phyloP scores from a whole-genome alignment of 257 asterid genomes.

The Rubia yunnanensis region DNA sequence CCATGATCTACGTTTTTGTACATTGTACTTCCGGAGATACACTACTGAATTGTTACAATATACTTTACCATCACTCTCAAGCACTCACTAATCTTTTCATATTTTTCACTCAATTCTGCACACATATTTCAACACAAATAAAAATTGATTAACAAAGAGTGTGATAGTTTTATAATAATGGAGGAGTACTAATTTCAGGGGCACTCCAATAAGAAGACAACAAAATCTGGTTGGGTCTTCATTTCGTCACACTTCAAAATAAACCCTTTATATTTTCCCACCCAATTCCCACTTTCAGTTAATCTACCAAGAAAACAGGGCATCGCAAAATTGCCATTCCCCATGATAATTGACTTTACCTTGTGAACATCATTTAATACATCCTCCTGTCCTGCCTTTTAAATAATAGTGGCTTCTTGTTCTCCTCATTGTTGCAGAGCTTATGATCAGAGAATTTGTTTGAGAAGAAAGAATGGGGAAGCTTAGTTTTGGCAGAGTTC shows the following conservation, averaged over 20 bases:
- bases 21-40: no score
- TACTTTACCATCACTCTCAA: no score
- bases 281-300: conserved; percentile 12
- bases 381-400: neutral
- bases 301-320: conserved; percentile 14
- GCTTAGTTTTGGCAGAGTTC: conserved; percentile 29
- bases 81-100: no score
- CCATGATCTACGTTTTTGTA: no score
- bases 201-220: conserved; percentile 13
- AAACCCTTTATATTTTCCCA: conserved; percentile 3
- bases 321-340: neutral
- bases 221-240: conserved; percentile 11
- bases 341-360: conserved; percentile 9
- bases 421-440: neutral
- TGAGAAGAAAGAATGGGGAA: conserved; percentile 26
- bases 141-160: no score
- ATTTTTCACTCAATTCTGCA: no score
- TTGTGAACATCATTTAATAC: conserved; percentile 6
- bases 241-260: conserved; percentile 1
- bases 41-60: no score
- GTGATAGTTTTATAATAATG: no score
- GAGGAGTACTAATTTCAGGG: neutral
- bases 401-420: neutral
- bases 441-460: neutral
- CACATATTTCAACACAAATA: no score